Conservation (phyloP, 176 grass and related monocot genomes). For the bread wheat (Triticum aestivum) region DNA sequence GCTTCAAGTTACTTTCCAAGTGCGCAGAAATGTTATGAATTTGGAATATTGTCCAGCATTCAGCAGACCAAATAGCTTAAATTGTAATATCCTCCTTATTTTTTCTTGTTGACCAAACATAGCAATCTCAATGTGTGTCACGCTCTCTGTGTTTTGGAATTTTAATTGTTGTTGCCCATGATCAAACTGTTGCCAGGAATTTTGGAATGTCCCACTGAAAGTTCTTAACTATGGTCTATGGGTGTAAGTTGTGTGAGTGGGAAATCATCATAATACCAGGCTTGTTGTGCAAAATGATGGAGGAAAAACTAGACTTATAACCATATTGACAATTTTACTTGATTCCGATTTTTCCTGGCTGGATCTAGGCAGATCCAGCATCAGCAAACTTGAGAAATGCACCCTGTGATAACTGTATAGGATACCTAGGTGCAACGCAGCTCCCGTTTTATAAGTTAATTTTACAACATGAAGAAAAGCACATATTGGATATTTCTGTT, state of each 20-base stretch:
- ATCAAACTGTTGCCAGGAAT: background rate
- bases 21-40: background rate
- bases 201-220: background rate
- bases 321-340: background rate
- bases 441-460: constrained; percentile 4
- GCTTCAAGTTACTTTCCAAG: constrained; percentile 19
- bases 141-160: background rate
- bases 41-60: background rate
- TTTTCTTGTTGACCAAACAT: background rate
- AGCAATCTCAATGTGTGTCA: background rate
- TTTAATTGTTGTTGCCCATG: background rate
- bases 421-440: background rate
- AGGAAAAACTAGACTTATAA: background rate
- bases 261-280: background rate
- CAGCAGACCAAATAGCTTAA: constrained; percentile 12
- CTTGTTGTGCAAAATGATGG: background rate
- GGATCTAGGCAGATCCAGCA: background rate
- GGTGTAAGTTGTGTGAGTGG: background rate
- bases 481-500: constrained; percentile 5
- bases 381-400: background rate
- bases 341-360: background rate
- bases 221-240: background rate
- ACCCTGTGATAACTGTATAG: background rate
- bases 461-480: constrained; percentile 16
- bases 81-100: background rate